Evolutionary conservation across 1,284 basidiomycete genomes (phyloP), one percentile per base, ranked within the genome.

Genomic region (Austropuccinia psidii): DNA sequence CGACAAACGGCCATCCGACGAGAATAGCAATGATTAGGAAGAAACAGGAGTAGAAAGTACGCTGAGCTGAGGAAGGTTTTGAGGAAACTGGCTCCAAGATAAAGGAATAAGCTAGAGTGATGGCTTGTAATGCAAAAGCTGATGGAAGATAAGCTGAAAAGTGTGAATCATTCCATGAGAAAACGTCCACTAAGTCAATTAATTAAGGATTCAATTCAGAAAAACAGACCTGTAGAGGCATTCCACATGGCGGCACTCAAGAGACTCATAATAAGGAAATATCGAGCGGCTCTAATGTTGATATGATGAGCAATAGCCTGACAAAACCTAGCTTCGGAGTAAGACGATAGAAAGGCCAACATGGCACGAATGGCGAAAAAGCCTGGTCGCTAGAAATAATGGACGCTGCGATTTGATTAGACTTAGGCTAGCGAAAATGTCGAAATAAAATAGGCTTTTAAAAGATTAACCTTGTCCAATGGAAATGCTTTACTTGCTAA

Each of bases 181-280:
- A 75, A 52, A 64, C n/a, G 17, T 43, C 65, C 6, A 27, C 19
- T 27, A 33, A 13, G 4, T n/a, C n/a, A 9, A 31, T 5, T 13
- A 47, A 43, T 11, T 15, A 64, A 43, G 2, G 43, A 24, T 31
- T 57, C 39, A 21, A 35, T 45, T 35, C 7, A 21, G n/a, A 72
- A 24, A 35, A 33, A 80, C 84, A 77, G 78, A 92, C 93, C 87
- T 50, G 88, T 84, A 52, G 92, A 86, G 5, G 94, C 90, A 77
- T 87, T 90, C 89, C 90, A 97, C 89, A 98, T 91, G 74, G 93
- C 96, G 9, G 94, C 89, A 77, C 88, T 93, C 78, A 89, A 87
- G 47, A 91, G 80, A 74, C 95, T 83, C 79, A 90, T 87, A 81
- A 94, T 89, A 79, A 98, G 87, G 66, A 92, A 83, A 81, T 98